These are phyloP conservation scores for Salmacisia buchloeana DNA, from an alignment of 1,284 basidiomycete genomes.

Conservation along the genomic window DNA sequence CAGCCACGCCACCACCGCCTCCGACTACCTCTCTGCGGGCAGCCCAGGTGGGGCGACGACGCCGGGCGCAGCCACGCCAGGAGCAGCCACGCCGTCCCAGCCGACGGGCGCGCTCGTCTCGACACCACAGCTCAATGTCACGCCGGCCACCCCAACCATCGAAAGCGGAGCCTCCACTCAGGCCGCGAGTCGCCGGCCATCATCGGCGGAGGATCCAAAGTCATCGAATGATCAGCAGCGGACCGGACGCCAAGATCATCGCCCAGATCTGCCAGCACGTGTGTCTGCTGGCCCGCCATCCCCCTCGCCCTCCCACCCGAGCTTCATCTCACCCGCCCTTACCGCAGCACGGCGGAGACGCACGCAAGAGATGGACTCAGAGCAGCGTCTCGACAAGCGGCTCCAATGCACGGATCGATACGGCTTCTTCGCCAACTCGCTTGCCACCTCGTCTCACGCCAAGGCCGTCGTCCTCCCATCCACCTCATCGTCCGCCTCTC, in stretches of 20 bases:
- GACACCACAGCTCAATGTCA: neutral
- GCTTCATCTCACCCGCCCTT: no score
- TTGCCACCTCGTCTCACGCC: slow-evolving; percentile 4
- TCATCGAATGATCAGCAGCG: neutral
- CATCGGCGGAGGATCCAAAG: neutral
- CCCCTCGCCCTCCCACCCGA: no score
- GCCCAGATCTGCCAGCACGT: no score
- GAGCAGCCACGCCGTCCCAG: neutral
- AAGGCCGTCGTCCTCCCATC: neutral
- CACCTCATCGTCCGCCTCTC: neutral
- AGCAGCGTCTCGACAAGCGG: slow-evolving; percentile 23
- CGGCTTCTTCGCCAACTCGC: slow-evolving; percentile 14
- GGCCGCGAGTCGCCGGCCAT: neutral
- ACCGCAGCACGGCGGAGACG: no score
- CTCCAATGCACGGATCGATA: slow-evolving; percentile 25
- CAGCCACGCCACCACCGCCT: neutral
- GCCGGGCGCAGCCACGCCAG: neutral
- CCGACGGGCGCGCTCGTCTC: neutral
- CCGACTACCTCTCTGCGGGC: neutral
- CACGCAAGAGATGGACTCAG: slow-evolving; percentile 19
- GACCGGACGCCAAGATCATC: neutral
- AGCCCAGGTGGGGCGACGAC: neutral
- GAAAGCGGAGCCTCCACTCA: neutral
- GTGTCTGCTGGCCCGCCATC: no score
- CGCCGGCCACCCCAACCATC: neutral